These are phyloP conservation scores for Neocallimastix lanati DNA, from an alignment of 192 early-diverging fungal species.

Conservation along the genomic window DNA sequence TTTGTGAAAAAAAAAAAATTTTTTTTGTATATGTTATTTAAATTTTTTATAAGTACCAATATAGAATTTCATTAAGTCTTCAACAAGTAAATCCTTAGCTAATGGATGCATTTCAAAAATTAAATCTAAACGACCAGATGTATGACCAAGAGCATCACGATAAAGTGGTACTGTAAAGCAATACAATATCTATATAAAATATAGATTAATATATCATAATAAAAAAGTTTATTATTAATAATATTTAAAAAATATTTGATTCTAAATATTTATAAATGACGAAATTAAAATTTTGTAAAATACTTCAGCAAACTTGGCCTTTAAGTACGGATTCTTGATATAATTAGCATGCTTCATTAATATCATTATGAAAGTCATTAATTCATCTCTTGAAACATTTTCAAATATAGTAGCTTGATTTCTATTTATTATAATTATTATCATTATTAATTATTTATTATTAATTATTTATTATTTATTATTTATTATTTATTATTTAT, in stretches of 20 bases:
- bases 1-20: not conserved
- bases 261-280: too few species aligned
- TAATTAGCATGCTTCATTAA: constrained; percentile 60
- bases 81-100: constrained; percentile 55
- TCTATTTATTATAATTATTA: constrained; percentile 1
- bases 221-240: too few species aligned
- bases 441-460: too few species aligned
- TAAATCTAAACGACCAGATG: constrained; percentile 15
- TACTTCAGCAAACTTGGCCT: constrained; percentile 84
- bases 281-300: too few species aligned
- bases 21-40: too few species aligned
- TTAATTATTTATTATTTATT: too few species aligned
- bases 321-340: constrained; percentile 88
- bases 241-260: too few species aligned
- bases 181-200: constrained; percentile 44
- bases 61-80: constrained; percentile 75
- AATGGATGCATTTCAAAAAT: constrained; percentile 56
- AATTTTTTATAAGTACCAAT: constrained; percentile 37
- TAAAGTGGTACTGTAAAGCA: constrained; percentile 58
- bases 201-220: not conserved
- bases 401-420: constrained; percentile 22
- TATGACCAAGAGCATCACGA: constrained; percentile 12
- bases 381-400: constrained; percentile 18
- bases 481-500: too few species aligned
- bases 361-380: constrained; percentile 47